Evolutionary conservation across 805 yeast species (phyloP).

Genomic region (Suhomyces kilbournensis): DNA sequence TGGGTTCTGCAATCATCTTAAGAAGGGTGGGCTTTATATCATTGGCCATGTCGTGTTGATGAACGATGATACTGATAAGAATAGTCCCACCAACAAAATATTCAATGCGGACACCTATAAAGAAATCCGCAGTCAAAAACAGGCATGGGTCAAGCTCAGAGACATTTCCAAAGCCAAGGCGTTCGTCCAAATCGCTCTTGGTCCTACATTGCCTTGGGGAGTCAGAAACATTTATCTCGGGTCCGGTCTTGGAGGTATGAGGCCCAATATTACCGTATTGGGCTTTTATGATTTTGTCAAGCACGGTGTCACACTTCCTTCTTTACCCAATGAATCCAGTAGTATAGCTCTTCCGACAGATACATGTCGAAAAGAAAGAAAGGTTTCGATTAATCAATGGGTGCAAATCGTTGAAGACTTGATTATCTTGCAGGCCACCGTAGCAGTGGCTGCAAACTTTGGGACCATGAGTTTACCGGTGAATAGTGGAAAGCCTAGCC

Average conservation of each 20-base stretch:
- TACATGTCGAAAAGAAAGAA: conserved; percentile 63
- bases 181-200: conserved; percentile 87
- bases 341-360: conserved; percentile 66
- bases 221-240: conserved; percentile 88
- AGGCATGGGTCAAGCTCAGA: conserved; percentile 81
- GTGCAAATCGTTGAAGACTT: conserved; percentile 89
- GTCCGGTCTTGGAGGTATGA: conserved; percentile 98
- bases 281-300: conserved; percentile 76
- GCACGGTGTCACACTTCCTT: conserved; percentile 34
- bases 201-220: conserved; percentile 91
- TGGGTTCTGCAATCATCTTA: conserved; percentile 88
- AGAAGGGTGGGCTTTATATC: conserved; percentile 91
- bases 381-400: conserved; percentile 77
- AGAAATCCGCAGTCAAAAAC: conserved; percentile 69
- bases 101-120: conserved; percentile 46
- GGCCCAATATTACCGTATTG: conserved; percentile 88
- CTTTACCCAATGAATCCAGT: conserved; percentile 9
- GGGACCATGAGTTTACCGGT: conserved; percentile 63
- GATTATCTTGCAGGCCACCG: conserved; percentile 81
- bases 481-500: conserved; percentile 20
- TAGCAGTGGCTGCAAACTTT: conserved; percentile 92
- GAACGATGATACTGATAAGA: conserved; percentile 30
- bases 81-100: conserved; percentile 30
- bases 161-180: conserved; percentile 82
- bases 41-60: conserved; percentile 86